Evolutionary conservation across 2,329 filamentous ascomycete species (phyloP), one percentile per base, ranked within the genome.

Genomic region (Gremmenia infestans): DNA sequence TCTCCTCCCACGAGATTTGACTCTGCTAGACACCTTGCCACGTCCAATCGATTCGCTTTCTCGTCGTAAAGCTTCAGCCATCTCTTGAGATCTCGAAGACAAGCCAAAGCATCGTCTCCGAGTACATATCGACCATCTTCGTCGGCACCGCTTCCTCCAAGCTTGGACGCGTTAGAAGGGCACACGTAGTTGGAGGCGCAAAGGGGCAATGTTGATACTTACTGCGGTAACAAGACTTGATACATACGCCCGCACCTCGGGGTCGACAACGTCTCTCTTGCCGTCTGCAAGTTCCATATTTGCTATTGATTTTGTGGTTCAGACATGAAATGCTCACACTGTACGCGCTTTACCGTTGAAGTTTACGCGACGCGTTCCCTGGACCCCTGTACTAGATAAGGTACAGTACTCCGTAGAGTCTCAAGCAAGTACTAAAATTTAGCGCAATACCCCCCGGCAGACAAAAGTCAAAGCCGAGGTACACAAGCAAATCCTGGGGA

Each of bases 41-140:
- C 94, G 70, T 99, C 94, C 79, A 96, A 88, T 63, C 93, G 87
- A 70, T 96, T 95, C 62, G 87, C 85, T 71, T 95, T 95, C 70
- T 96, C 89, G 72, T 97, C 92, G 78, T 94, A 94, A 60, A 96
- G 84, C 65, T 91, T 91, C 63, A 99, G 81, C 94, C 94, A 99
- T 82, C 88, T 87, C 70, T 94, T 93, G 53, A 99, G 80, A 73
- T 99, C 94, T 60, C 93, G 91, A 55, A 99, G 78, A 68, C 92
- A 94, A 56, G 94, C 89, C 58, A 96, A 78, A 12, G 92, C 93
- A 70, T 97, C 93, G 72, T 97, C 93, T 72, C 94, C 94, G 37
- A 97, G 84, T 45, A 90, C 81, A 72, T 99, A 99, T 68, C 81
- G 81, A 55, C 89, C 89, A 68, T 91, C 86, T 66, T 93, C 86